Evolutionary conservation across 106 monocot species (phyloP).

Genomic region (Phalaenopsis equestris): DNA sequence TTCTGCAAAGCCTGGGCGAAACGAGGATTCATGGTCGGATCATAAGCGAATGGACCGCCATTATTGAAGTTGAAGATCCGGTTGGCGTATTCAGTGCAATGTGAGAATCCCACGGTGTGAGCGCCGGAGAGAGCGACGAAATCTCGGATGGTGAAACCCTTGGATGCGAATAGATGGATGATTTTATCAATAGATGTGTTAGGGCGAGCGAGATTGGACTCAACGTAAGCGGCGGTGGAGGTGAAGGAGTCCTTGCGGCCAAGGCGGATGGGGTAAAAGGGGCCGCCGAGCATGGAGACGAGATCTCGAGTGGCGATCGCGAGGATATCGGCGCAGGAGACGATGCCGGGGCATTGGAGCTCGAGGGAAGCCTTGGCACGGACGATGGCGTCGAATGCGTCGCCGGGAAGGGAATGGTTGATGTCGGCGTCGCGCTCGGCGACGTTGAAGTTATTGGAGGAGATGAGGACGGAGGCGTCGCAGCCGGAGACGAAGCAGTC

Average conservation of each 20-base stretch:
- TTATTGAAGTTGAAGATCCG: constrained; percentile 21
- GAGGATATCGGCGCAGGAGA: constrained; percentile 90
- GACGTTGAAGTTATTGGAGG: constrained; percentile 38
- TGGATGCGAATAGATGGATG: constrained; percentile 20
- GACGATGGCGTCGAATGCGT: constrained; percentile 58
- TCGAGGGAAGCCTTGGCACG: constrained; percentile 65
- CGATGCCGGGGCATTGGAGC: constrained; percentile 73
- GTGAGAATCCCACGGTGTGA: constrained; percentile 59
- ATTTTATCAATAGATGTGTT: constrained; percentile 27
- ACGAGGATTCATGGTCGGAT: constrained; percentile 27
- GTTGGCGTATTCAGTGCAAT: constrained; percentile 42
- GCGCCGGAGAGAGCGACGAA: constrained; percentile 45
- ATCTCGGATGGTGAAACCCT: constrained; percentile 34
- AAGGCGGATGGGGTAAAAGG: constrained; percentile 28
- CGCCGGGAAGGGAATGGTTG: constrained; percentile 57
- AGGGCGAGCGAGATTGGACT: constrained; percentile 19
- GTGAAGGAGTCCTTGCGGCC: constrained; percentile 38
- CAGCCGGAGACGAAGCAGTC: constrained; percentile 34
- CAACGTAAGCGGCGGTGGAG: constrained; percentile 20
- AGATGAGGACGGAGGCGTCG: constrained; percentile 58
- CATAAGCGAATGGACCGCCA: constrained; percentile 11
- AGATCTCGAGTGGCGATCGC: constrained; percentile 63
- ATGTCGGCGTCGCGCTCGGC: constrained; percentile 55
- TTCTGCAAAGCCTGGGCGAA: constrained; percentile 28
- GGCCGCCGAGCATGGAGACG: constrained; percentile 63